A percentile compares a stretch with the other conserved stretches of the same genome.
phyloP scores from a whole-genome alignment of 2,329 filamentous ascomycete genomes.

The Phaeosphaeria sp. region DNA sequence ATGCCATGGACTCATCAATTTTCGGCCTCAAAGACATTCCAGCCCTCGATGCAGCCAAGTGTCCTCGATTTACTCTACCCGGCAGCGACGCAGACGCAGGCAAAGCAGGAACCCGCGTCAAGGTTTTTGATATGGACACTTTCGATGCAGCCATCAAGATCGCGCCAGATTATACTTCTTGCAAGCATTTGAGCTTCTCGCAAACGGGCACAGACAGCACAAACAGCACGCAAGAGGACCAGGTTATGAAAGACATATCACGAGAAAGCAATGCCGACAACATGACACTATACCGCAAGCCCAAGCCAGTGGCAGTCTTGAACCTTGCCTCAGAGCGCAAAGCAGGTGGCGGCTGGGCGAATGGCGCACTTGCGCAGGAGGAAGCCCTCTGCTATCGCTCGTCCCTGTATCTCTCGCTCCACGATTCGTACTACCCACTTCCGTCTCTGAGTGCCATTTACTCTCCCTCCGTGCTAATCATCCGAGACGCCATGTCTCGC shows the following conservation, averaged over 20 bases:
- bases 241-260: conserved; percentile 1
- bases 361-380: conserved; percentile 70
- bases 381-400: conserved; percentile 72
- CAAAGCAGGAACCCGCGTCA: conserved; percentile 33
- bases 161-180: conserved; percentile 23
- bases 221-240: background rate
- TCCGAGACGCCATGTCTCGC: conserved; percentile 58
- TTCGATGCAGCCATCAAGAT: conserved; percentile 42
- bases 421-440: conserved; percentile 61
- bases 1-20: conserved; percentile 25
- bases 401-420: conserved; percentile 59
- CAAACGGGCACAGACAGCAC: background rate
- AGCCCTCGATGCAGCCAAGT: conserved; percentile 24
- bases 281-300: conserved; percentile 1
- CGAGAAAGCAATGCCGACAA: conserved; percentile 1
- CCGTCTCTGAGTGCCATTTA: conserved; percentile 61
- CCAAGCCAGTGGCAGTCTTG: conserved; percentile 62
- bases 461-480: conserved; percentile 65
- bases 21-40: conserved; percentile 20
- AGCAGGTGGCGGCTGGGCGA: conserved; percentile 69
- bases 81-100: conserved; percentile 19
- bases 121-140: conserved; percentile 41
- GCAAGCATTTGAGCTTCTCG: conserved; percentile 9
- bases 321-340: conserved; percentile 68
- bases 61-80: conserved; percentile 28